Evolutionary conservation across 371 early-diverging fungal species (phyloP).

Genomic region (Mucor circinelloides): DNA sequence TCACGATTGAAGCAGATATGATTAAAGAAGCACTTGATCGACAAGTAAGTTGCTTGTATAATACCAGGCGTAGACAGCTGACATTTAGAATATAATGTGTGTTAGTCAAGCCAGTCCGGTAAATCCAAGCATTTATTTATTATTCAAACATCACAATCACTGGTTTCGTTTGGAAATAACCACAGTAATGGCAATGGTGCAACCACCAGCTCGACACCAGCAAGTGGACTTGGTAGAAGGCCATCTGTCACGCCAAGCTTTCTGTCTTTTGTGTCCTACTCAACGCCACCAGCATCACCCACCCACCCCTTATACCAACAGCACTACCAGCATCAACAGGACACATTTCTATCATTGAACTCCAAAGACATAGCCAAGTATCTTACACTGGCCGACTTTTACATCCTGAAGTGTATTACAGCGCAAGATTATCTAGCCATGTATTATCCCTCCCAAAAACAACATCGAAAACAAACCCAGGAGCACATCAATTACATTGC

Average conservation of each 20-base stretch:
- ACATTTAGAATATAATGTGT: neutral
- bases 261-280: conserved; percentile 28
- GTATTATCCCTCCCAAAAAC: conserved; percentile 1
- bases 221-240: conserved; percentile 8
- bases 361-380: conserved; percentile 39
- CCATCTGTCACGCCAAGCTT: conserved; percentile 28
- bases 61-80: too few relatives aligned
- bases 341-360: conserved; percentile 12
- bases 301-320: neutral
- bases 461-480: neutral
- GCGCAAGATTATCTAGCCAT: conserved; percentile 38
- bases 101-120: neutral
- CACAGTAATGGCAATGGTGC: neutral
- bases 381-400: conserved; percentile 48
- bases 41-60: conserved; percentile 21
- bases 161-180: conserved; percentile 13
- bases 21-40: conserved; percentile 35
- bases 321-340: neutral
- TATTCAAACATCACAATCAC: conserved; percentile 24
- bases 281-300: conserved; percentile 44
- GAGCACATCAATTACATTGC: conserved; percentile 30
- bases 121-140: conserved; percentile 26
- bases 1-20: conserved; percentile 32
- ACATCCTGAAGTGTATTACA: conserved; percentile 43
- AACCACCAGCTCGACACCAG: neutral